Evolutionary conservation across 2,329 filamentous ascomycete genomes (phyloP).

Genomic region (Chalaropsis thielavioides): DNA sequence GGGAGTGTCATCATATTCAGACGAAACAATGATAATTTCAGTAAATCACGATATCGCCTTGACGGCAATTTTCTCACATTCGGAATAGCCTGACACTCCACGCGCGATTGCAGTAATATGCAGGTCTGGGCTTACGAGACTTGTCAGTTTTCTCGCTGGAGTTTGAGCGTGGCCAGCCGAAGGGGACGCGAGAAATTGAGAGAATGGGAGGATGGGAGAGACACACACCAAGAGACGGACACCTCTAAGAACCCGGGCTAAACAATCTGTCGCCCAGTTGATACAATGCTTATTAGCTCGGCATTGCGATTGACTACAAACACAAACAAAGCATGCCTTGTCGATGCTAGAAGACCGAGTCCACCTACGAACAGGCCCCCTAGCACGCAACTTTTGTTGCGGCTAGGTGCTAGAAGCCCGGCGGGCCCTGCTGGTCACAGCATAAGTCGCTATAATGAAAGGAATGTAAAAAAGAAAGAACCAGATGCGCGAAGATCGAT

Average conservation of each 20-base stretch:
- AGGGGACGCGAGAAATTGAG: no score
- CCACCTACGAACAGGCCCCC: no score
- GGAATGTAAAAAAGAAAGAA: not conserved
- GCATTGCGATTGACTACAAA: not conserved
- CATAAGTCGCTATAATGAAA: not conserved
- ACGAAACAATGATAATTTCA: slow-evolving; percentile 2
- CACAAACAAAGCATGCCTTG: not conserved
- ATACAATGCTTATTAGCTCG: not conserved
- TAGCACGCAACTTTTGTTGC: no score
- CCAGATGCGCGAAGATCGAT: not conserved
- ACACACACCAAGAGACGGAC: no score
- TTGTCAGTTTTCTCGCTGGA: not conserved
- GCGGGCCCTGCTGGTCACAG: not conserved
- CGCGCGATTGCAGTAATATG: not conserved
- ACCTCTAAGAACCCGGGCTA: not conserved
- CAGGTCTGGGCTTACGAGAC: not conserved
- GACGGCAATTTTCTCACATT: not conserved
- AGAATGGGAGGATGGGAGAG: no score
- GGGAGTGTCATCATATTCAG: not conserved
- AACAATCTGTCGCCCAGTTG: not conserved
- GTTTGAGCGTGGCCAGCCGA: no score
- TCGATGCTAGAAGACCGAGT: not conserved
- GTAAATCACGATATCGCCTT: not conserved
- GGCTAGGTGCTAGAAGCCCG: not conserved
- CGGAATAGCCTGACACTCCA: not conserved